Base-by-base conservation (phyloP, 768 basidiomycete genomes). In the Suillus luteus region DNA sequence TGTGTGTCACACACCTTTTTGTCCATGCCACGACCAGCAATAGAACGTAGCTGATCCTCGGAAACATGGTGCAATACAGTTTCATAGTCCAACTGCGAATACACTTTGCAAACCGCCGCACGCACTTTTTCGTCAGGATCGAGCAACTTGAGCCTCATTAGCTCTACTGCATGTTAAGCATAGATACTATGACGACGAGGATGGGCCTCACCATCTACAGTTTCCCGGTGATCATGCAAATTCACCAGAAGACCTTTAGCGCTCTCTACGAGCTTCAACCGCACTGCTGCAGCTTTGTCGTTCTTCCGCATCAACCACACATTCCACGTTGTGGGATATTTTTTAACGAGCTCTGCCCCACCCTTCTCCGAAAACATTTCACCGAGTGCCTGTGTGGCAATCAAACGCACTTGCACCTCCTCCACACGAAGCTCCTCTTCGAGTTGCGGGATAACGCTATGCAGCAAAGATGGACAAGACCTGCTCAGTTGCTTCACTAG, bases 71-170 rank as follows among this genome's bases (percentile, higher is more conserved):
- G 95, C 38, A 95, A 73, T 0, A 88, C 91, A 0, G 90, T 91
- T 76, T 99, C 97, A 71, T 94, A 98, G 73, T 98, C 96, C 12
- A 99, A 77, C 61, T 88, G 84, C 1, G 88, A 86, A 67, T 94
- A 93, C 12, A 93, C 76, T 70, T 84, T 88, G 80, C 95, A 96
- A 1, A 88, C 87, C 0, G 93, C 89, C 7, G 91, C 86, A 35
- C 97, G 86, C 48, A 99, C 89, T 70, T 88, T 92, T 64, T 98
- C 97, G 66, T 99, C 97, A 0, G 93, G 89, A 74, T 99, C 97
- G 1, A 84, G 69, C 6, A 96, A 76, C 70, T 96, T 96, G 15
- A 76, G 71, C 27, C 75, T 71, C 38, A 96, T 76, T 41, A 85
- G 78, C 4, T 85, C 91, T 91, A 65, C 35, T 60, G 59, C 15